These are phyloP conservation scores for Ceriops zippeliana DNA, from an alignment of 345 rosid genomes.

Conservation along the genomic window DNA sequence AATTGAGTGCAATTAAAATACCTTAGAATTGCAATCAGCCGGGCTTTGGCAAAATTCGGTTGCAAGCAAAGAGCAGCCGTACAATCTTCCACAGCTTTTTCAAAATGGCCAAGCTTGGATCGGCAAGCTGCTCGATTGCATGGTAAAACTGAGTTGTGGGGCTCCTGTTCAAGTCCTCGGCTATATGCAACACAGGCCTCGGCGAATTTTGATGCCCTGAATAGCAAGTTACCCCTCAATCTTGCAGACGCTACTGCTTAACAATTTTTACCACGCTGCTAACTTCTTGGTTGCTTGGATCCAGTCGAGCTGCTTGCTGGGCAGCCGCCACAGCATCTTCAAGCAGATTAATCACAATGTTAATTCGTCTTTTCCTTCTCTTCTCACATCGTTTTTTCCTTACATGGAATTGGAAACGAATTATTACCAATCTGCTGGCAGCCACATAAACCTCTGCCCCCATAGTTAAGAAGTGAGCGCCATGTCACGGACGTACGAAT, in stretches of 20 bases:
- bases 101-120: conserved; percentile 57
- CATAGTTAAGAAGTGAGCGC: conserved; percentile 41
- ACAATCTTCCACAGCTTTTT: conserved; percentile 81
- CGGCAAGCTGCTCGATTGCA: conserved; percentile 93
- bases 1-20: conserved; percentile 13
- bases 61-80: conserved; percentile 58
- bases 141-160: conserved; percentile 63
- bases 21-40: conserved; percentile 72
- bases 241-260: conserved; percentile 60
- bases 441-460: conserved; percentile 56
- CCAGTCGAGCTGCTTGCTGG: conserved; percentile 60
- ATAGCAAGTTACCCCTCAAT: conserved; percentile 67
- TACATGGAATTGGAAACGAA: not conserved
- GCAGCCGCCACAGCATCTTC: conserved; percentile 70
- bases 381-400: not conserved
- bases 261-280: conserved; percentile 36
- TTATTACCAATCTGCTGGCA: conserved; percentile 54
- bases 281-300: conserved; percentile 63
- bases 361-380: not conserved
- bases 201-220: conserved; percentile 53
- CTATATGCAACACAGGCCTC: conserved; percentile 67
- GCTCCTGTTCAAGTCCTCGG: conserved; percentile 74
- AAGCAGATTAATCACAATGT: conserved; percentile 37
- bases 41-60: conserved; percentile 69
- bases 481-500: too few relatives aligned